Evolutionary conservation across 2,329 filamentous ascomycete genomes (phyloP).

Genomic region (Microthyrium microscopicum): DNA sequence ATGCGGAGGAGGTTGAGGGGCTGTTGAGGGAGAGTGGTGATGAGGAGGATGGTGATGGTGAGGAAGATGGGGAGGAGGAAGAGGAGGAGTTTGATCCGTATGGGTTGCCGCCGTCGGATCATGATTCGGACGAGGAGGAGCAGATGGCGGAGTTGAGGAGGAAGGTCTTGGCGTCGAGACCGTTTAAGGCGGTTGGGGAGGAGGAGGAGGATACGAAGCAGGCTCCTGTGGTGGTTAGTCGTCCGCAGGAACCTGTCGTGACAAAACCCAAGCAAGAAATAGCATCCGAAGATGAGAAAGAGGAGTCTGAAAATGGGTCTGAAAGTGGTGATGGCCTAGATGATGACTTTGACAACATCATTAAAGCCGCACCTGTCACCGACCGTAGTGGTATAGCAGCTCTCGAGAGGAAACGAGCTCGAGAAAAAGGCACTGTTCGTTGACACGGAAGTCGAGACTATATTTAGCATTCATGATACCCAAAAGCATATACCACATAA

Average conservation of each 20-base stretch:
- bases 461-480: too few species aligned
- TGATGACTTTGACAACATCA: constrained; percentile 81
- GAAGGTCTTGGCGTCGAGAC: constrained; percentile 79
- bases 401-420: constrained; percentile 26
- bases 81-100: constrained; percentile 47
- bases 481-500: too few species aligned
- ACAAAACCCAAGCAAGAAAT: constrained; percentile 28
- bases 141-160: constrained; percentile 86
- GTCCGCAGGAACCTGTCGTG: constrained; percentile 25
- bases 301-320: constrained; percentile 45
- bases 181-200: constrained; percentile 47
- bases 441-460: too few species aligned
- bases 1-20: constrained; percentile 33
- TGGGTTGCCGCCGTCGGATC: constrained; percentile 55
- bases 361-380: constrained; percentile 76
- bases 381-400: constrained; percentile 62
- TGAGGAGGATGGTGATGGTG: constrained; percentile 24
- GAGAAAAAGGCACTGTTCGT: too few species aligned
- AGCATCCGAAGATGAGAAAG: constrained; percentile 41
- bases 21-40: constrained; percentile 17
- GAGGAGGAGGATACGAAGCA: constrained; percentile 29
- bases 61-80: constrained; percentile 24
- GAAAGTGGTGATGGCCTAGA: constrained; percentile 51
- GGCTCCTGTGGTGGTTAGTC: constrained; percentile 35
- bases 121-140: constrained; percentile 67